Conservation (phyloP, 2,329 filamentous ascomycete genomes). For the Calonectria henricotiae region DNA sequence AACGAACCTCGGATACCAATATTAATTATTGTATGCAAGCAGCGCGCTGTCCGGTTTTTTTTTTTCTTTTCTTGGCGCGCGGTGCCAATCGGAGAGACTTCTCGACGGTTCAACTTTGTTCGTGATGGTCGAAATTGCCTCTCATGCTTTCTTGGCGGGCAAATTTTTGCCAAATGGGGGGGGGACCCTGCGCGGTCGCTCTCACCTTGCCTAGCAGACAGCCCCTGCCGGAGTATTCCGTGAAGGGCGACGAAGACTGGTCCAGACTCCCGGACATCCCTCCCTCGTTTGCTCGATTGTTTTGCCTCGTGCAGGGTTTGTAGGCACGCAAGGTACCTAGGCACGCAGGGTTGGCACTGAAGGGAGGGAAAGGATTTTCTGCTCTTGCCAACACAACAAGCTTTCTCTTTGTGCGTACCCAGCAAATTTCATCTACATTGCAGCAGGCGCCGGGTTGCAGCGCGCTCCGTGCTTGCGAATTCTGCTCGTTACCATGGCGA, state of each 20-base stretch:
- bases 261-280: slow-evolving; percentile 12
- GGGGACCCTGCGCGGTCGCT: slow-evolving; percentile 4
- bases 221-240: slow-evolving; percentile 6
- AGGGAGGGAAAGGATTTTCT: background rate
- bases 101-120: slow-evolving; percentile 21
- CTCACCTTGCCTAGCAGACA: background rate
- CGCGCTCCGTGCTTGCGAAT: slow-evolving; percentile 31
- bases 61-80: slow-evolving; percentile 4
- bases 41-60: background rate
- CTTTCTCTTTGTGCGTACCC: background rate
- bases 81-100: slow-evolving; percentile 12
- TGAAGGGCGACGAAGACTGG: background rate
- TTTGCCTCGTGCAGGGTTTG: background rate
- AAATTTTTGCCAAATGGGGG: slow-evolving; percentile 14
- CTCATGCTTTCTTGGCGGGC: slow-evolving; percentile 32
- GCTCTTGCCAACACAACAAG: background rate
- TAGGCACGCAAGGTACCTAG: background rate
- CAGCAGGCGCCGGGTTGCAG: slow-evolving; percentile 3
- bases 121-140: slow-evolving; percentile 29
- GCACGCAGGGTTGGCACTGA: background rate
- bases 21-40: background rate
- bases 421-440: slow-evolving; percentile 22
- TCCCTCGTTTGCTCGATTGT: slow-evolving; percentile 1
- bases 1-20: background rate
- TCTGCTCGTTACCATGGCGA: slow-evolving; percentile 24